Evolutionary conservation across 140 eudicot genomes (phyloP), one percentile per base, ranked within the genome.

Genomic region (Oenanthe javanica): DNA sequence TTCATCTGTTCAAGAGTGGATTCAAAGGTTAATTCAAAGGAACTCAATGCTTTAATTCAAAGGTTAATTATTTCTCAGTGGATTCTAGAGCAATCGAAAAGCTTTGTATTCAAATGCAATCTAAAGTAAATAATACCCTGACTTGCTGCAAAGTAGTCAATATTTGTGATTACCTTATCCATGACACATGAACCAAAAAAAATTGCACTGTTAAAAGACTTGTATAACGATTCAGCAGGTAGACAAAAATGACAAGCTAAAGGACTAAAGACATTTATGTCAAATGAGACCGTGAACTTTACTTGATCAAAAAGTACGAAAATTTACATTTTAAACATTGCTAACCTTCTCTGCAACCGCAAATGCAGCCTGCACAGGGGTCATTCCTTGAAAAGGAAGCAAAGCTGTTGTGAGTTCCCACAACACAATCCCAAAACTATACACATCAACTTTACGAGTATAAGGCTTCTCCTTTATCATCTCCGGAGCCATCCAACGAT

Each of bases 401-500:
- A 95, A 83, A 81, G 98, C 92, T 36, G 98, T 95, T 2, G 93
- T 91, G 66, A 95, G 99, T 88, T 95, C 99, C 99, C 99, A 95
- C 40, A 95, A 83, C 31, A 95, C 98, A 71, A 95, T 95, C 67
- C 99, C 99, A 79, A 95, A 95, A 51, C 99, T 95, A 79, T 92
- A 95, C 8, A 95, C 98, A 76, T 95, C 99, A 23, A 95, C 97
- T 81, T 95, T 95, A 25, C 98, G 86, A 49, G 98, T 91, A 82
- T 91, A 92, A 52, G 96, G 91, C 67, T 89, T 95, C 87, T 95
- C 97, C 87, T 92, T 94, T 27, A 92, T 91, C 97, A 94, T 92
- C 87, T 94, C 97, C 0, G 98, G 98, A 23, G 99, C 99, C 99
- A 95, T 94, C 99, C 99, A 95, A 19, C 99, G 99, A 71, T 95